Evolutionary conservation across 148 eudicot species (phyloP).

Genomic region (Camellia granthamiana): DNA sequence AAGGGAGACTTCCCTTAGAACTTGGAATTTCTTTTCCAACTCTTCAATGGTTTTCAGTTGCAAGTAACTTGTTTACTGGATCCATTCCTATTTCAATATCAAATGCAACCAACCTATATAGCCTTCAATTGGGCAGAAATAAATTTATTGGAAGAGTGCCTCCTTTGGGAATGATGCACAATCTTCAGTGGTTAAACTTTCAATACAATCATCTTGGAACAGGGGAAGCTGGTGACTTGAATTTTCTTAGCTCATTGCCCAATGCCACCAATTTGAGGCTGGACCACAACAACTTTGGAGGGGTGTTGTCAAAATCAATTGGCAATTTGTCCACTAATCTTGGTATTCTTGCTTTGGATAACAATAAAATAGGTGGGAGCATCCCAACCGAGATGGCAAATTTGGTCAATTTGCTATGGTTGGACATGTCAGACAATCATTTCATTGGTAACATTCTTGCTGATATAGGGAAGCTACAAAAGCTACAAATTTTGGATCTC

Average conservation of each 20-base stretch:
- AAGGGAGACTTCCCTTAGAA: slow-evolving; percentile 1
- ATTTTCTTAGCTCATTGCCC: slow-evolving; percentile 23
- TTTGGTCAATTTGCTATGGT: not conserved
- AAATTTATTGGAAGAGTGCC: not conserved
- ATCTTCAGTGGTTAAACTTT: not conserved
- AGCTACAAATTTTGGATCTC: slow-evolving; percentile 1
- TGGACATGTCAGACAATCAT: not conserved
- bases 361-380: slow-evolving; percentile 19
- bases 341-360: not conserved
- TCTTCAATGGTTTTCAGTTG: not conserved
- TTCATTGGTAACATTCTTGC: slow-evolving; percentile 24
- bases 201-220: slow-evolving; percentile 11
- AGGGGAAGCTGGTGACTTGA: slow-evolving; percentile 21
- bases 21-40: not conserved
- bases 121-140: fast-evolving
- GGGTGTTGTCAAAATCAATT: slow-evolving; percentile 14
- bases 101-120: not conserved
- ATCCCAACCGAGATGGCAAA: slow-evolving; percentile 21
- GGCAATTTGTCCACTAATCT: slow-evolving; percentile 19
- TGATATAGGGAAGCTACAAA: slow-evolving; percentile 15
- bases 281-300: slow-evolving; percentile 16
- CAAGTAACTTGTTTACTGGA: slow-evolving; percentile 9
- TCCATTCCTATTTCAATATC: slow-evolving; percentile 13
- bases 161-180: not conserved
- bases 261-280: slow-evolving; percentile 20